phyloP scores from a whole-genome alignment of 176 grass and related monocot species.

The Pontederia paniculata region DNA sequence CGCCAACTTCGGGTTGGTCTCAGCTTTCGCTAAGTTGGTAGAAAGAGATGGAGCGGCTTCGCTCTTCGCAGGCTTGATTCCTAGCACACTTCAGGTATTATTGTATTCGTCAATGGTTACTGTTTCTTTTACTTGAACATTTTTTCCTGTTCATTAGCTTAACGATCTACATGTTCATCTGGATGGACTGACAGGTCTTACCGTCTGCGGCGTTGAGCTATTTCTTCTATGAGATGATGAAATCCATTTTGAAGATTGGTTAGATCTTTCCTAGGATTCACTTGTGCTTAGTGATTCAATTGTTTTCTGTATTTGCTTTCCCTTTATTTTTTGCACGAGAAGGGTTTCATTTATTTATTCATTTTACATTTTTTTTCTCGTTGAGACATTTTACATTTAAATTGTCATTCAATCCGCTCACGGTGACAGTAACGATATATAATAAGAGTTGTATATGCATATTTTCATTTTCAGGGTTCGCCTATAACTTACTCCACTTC shows the following conservation, averaged over 20 bases:
- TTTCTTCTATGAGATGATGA: constrained; percentile 25
- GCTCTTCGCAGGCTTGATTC: constrained; percentile 16
- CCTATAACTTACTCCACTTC: too few species aligned
- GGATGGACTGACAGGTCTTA: constrained; percentile 10
- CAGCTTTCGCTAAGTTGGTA: constrained; percentile 10
- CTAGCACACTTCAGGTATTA: constrained; percentile 25
- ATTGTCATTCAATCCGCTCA: too few species aligned
- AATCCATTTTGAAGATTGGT: constrained; percentile 9
- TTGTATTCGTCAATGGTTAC: background rate
- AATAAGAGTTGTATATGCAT: too few species aligned
- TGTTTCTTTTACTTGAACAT: background rate
- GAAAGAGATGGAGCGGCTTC: constrained; percentile 10
- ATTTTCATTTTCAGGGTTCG: too few species aligned
- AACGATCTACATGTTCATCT: background rate
- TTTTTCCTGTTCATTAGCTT: background rate
- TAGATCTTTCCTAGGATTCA: too few species aligned
- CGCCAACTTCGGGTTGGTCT: constrained; percentile 4
- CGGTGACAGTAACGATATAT: too few species aligned
- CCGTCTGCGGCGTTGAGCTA: constrained; percentile 23
- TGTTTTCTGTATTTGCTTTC: too few species aligned
- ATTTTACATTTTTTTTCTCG: too few species aligned
- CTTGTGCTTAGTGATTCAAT: too few species aligned
- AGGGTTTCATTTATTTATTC: too few species aligned
- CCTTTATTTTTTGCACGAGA: too few species aligned
- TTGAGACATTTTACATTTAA: too few species aligned